Conservation (phyloP, 495 filamentous ascomycete genomes). For the Rhypophila decipiens region DNA sequence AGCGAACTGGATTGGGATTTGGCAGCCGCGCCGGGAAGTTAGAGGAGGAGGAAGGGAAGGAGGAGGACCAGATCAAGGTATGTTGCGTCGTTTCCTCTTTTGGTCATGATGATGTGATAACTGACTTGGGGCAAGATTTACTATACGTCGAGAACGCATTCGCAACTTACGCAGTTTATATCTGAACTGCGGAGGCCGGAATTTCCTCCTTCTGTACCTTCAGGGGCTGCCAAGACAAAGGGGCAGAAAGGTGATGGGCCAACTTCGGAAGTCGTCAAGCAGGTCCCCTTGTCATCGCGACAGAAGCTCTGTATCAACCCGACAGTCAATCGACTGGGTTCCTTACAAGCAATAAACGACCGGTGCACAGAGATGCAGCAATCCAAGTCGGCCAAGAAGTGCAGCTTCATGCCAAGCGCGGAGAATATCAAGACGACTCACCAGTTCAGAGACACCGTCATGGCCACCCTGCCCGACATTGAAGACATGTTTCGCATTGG, state of each 20-base stretch:
- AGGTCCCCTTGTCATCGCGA: constrained; percentile 81
- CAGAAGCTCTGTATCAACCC: constrained; percentile 93
- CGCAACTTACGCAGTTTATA: constrained; percentile 90
- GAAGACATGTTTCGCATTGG: constrained; percentile 81
- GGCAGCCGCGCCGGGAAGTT: constrained; percentile 10
- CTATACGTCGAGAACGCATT: constrained; percentile 93
- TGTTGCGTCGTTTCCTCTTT: background rate
- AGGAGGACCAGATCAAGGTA: constrained; percentile 59
- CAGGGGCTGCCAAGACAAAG: too few relatives aligned
- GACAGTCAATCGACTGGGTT: constrained; percentile 63
- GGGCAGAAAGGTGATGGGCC: constrained; percentile 17
- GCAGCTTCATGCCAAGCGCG: constrained; percentile 70
- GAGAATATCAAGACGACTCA: constrained; percentile 65
- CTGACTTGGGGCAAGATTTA: constrained; percentile 56
- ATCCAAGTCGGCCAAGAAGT: constrained; percentile 62
- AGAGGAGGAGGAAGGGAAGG: constrained; percentile 40
- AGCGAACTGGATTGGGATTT: constrained; percentile 41
- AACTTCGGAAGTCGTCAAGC: constrained; percentile 64
- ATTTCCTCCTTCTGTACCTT: constrained; percentile 54
- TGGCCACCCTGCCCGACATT: constrained; percentile 86
- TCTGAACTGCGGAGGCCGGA: constrained; percentile 77
- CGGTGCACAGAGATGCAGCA: constrained; percentile 89
- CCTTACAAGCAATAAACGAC: constrained; percentile 84
- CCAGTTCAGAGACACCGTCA: constrained; percentile 79
- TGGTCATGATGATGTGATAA: background rate